Percentiles rank a stretch among this genome's conserved stretches.
Conservation (phyloP, 2,329 filamentous ascomycete species). For the Alternaria ventricosa region DNA sequence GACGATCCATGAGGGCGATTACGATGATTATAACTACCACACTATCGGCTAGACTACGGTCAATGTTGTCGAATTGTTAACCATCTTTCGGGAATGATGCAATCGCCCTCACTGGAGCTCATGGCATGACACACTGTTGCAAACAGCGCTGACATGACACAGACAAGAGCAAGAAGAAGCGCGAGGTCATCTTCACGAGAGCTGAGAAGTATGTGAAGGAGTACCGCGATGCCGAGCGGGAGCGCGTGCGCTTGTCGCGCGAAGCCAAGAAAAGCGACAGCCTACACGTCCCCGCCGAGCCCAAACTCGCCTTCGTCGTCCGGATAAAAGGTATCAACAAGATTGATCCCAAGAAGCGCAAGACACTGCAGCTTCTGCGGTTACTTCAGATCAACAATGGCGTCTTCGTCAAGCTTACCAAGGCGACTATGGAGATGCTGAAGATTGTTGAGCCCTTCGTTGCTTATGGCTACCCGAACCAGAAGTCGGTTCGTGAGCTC, state of each 20-base stretch:
- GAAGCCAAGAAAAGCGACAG: constrained; percentile 89
- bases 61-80: constrained; percentile 98
- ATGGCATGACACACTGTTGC: constrained; percentile 17
- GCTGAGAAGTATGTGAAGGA: constrained; percentile 99
- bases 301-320: constrained; percentile 96
- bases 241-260: constrained; percentile 93
- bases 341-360: constrained; percentile 99
- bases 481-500: constrained; percentile 98
- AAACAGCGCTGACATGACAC: constrained; percentile 44
- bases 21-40: constrained; percentile 87
- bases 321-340: constrained; percentile 99
- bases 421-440: constrained; percentile 96
- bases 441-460: constrained; percentile 98
- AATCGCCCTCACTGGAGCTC: constrained; percentile 34
- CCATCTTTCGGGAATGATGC: constrained; percentile 99
- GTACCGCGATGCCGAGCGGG: constrained; percentile 97
- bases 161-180: constrained; percentile 99
- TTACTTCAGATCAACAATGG: constrained; percentile 99
- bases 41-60: constrained; percentile 90
- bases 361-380: constrained; percentile 99
- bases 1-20: constrained; percentile 33
- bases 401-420: constrained; percentile 96
- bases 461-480: constrained; percentile 99
- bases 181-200: constrained; percentile 98
- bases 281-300: constrained; percentile 93